Evolutionary conservation across 2,329 filamentous ascomycete species (phyloP), one percentile per base, ranked within the genome.

Genomic region (Aspergillus flavus): DNA sequence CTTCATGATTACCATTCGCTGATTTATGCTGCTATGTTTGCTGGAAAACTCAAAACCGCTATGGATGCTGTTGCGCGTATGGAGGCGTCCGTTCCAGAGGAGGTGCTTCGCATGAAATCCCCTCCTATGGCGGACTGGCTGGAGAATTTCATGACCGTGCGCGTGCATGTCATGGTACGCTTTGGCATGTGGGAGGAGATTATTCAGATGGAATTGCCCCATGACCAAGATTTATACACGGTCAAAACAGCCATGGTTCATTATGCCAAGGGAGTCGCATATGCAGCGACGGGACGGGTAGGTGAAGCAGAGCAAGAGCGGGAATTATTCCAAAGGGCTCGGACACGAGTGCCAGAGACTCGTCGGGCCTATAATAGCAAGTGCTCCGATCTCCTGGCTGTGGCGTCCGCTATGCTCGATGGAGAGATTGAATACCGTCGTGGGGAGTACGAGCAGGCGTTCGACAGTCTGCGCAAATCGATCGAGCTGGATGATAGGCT

Each of bases 121-220:
- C 90, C 90, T 0, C 89, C 90, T 0, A 92, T 93, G 90, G 90
- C 90, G 0, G 89, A 93, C 74, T 93, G 89, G 89, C 78, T 93
- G 0, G 91, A 93, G 75, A 84, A 85, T 1, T 92, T 92, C 66
- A 74, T 90, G 2, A 82, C 85, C 1, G 86, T 91, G 72, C 84
- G 87, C 1, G 77, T 89, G 1, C 91, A 94, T 73, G 87, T 88
- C 0, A 79, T 91, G 19, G 82, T 94, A 32, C 87, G 91, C 0
- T 94, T 93, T 66, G 91, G 91, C 0, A 79, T 79, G 12, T 93
- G 91, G 91, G 71, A 86, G 0, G 88, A 91, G 1, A 80, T 93
- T 21, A 76, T 89, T n/a, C 75, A 76, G 1, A 75, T 91, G 1
- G 61, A 77, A 0, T 66, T 90, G 0, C 90, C 89, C 0, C 54